A percentile compares a stretch with the other conserved stretches of the same genome.
Conservation (phyloP, 768 basidiomycete species). For the Mrakia blollopis region DNA sequence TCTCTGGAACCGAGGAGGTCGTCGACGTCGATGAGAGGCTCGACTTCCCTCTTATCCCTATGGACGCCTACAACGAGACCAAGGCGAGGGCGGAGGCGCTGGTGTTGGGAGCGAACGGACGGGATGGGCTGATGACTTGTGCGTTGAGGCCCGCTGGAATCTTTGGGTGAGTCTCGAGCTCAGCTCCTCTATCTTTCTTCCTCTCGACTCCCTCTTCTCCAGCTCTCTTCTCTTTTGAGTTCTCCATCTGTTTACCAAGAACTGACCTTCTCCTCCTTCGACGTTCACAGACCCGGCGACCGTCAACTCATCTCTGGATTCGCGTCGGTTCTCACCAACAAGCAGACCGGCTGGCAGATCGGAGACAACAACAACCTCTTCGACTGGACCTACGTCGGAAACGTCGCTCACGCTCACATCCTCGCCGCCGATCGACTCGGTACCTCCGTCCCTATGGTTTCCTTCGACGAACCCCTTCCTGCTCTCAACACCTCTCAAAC, state of each 20-base stretch:
- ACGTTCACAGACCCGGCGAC: constrained; percentile 68
- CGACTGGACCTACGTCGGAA: constrained; percentile 95
- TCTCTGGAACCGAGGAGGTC: constrained; percentile 67
- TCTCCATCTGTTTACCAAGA: neutral
- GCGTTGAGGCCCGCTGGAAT: constrained; percentile 89
- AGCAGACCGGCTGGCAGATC: constrained; percentile 87
- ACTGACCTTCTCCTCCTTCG: neutral
- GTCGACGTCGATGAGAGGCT: constrained; percentile 84
- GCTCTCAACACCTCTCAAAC: constrained; percentile 62
- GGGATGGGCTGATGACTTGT: constrained; percentile 76
- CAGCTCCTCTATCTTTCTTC: too few species aligned
- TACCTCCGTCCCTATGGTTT: constrained; percentile 20
- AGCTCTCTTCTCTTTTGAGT: neutral
- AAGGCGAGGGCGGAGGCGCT: constrained; percentile 83
- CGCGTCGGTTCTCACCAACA: constrained; percentile 67
- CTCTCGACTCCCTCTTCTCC: neutral
- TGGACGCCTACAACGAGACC: constrained; percentile 91
- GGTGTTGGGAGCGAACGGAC: constrained; percentile 79
- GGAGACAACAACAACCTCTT: constrained; percentile 89
- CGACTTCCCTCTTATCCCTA: constrained; percentile 62
- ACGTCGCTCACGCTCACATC: constrained; percentile 88
- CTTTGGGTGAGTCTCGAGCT: constrained; percentile 64
- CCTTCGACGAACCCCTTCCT: constrained; percentile 50
- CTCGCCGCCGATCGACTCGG: constrained; percentile 82
- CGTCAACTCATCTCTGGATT: constrained; percentile 77